Conservation (phyloP, 371 early-diverging fungal genomes). For the Mortierella sp. region DNA sequence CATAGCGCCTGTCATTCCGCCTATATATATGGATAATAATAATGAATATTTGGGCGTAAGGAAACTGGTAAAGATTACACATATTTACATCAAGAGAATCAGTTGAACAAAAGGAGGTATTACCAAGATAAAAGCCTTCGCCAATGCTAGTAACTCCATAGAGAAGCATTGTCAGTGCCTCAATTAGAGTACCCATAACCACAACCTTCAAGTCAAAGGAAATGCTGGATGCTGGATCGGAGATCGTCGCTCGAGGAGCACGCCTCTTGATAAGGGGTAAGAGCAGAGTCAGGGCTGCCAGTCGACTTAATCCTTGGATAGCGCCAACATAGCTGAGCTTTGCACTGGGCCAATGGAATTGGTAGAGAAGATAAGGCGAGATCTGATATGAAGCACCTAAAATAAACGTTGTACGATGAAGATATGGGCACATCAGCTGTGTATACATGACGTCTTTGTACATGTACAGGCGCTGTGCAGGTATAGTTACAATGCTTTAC, state of each 20-base stretch:
- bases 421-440: neutral
- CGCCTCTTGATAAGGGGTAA: conserved; percentile 17
- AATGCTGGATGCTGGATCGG: conserved; percentile 17
- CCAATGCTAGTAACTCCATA: conserved; percentile 20
- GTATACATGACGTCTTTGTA: neutral
- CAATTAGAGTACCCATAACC: conserved; percentile 18
- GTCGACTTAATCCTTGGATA: conserved; percentile 36
- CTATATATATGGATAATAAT: conserved; percentile 5
- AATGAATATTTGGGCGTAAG: neutral
- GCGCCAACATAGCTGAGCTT: conserved; percentile 19
- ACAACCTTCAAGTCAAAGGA: conserved; percentile 31
- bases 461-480: too few species aligned
- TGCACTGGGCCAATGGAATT: conserved; percentile 23
- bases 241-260: neutral
- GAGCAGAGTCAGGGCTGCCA: conserved; percentile 23
- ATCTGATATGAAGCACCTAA: conserved; percentile 20
- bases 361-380: conserved; percentile 22
- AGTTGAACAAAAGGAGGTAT: neutral
- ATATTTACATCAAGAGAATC: neutral
- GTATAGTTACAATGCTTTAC: conserved; percentile 2
- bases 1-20: conserved; percentile 30
- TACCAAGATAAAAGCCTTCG: conserved; percentile 41
- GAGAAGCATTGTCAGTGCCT: conserved; percentile 22
- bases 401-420: neutral
- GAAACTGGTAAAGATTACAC: neutral